Percentiles rank a stretch among this genome's conserved stretches.
Evolutionary conservation across 2,329 filamentous ascomycete species (phyloP).

Genomic region (Arthrobotrys pseudoclavata): DNA sequence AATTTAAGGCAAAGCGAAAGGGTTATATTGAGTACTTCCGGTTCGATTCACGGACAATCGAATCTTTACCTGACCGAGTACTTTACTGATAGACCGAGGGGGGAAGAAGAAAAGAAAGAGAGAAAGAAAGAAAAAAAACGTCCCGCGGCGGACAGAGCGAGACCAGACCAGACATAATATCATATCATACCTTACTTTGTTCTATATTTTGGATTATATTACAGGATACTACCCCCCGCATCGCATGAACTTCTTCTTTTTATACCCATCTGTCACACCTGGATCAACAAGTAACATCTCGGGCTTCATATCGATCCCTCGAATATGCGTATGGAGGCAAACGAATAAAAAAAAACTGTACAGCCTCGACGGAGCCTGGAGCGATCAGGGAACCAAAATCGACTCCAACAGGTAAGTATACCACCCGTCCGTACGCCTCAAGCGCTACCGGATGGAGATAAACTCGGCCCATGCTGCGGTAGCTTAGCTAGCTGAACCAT

Average conservation of each 20-base stretch:
- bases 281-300: too few relatives aligned
- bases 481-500: background rate
- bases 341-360: background rate
- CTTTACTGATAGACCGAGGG: too few relatives aligned
- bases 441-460: slow-evolving; percentile 45
- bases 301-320: too few relatives aligned
- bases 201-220: too few relatives aligned
- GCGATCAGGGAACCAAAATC: slow-evolving; percentile 12
- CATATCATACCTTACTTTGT: background rate
- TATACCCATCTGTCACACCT: too few relatives aligned
- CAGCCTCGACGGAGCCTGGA: slow-evolving; percentile 34
- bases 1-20: too few relatives aligned
- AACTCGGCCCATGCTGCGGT: background rate
- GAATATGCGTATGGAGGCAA: background rate
- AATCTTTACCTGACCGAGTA: too few relatives aligned
- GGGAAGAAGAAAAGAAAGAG: background rate
- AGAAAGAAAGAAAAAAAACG: slow-evolving; percentile 1
- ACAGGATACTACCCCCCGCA: too few relatives aligned
- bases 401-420: slow-evolving; percentile 30
- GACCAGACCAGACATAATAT: background rate
- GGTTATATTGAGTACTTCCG: too few relatives aligned
- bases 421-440: slow-evolving; percentile 34
- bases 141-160: slow-evolving; percentile 8
- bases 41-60: too few relatives aligned
- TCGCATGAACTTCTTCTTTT: too few relatives aligned